Evolutionary conservation across 179 eudicot species (phyloP), one percentile per base, ranked within the genome.

Genomic region (Gypsophila paniculata): DNA sequence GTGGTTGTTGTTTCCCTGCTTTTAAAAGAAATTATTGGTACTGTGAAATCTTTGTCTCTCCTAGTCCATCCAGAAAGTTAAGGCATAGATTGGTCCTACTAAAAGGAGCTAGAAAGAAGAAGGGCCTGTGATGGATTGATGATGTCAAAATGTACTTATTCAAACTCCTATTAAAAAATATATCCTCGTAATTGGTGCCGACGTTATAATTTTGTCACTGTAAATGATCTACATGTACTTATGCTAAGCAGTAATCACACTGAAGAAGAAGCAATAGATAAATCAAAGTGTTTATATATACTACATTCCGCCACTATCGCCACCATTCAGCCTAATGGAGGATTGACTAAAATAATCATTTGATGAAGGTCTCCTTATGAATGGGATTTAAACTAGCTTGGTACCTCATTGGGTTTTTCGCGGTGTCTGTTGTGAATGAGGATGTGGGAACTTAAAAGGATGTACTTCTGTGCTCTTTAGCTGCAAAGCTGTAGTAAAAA

Each of bases 31-130:
- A 49, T 44, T 26, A 18, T 9, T 17, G 8, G 15, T 23, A 23
- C 8, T 67, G 58, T 67, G 39, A 67, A 67, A 67, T 21, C 17
- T 25, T n/a, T 67, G 34, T 29, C 22, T 48, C 22, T 67, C 48
- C 58, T 25, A 67, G 58, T 49, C 15, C 70, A 67, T 19, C 29
- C 42, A 67, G 38, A 25, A 12, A 13, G 58, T 25, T 11, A 67
- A 51, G 15, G 69, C 13, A 0, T 21, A 38, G 70, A 39, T 22
- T 48, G 21, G 59, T 48, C 36, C 53, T 32, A 15, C 8, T 52
- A 11, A 17, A 11, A 0, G 17, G 9, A 44, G 38, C 19, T 19
- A 65, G 70, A 44, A 48, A 65, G 29, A 21, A 21, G 53, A 22
- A 65, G 29, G 32, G 51, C 22, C 12, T 17, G 11, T 36, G 17